phyloP scores from a whole-genome alignment of 2,329 filamentous ascomycete genomes.

The Fusarium piperis region DNA sequence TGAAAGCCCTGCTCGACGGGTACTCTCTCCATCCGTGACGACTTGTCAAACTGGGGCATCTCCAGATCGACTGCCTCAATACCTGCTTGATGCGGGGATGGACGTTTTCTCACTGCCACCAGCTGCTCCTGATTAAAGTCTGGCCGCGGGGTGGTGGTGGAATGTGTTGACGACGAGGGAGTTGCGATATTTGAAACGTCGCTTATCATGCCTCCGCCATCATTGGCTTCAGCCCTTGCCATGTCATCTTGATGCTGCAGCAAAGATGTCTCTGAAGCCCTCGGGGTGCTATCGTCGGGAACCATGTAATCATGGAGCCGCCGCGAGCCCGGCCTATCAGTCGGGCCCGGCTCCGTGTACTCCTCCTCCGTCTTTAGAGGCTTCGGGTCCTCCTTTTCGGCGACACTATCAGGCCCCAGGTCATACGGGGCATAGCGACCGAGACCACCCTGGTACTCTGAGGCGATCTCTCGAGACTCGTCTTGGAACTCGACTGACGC shows the following conservation, averaged over 20 bases:
- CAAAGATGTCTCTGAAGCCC: neutral
- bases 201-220: slow-evolving; percentile 17
- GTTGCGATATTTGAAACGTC: slow-evolving; percentile 39
- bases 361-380: neutral
- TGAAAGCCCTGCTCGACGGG: slow-evolving; percentile 3
- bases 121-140: slow-evolving; percentile 22
- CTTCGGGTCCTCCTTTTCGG: neutral
- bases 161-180: slow-evolving; percentile 35
- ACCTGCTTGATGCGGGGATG: slow-evolving; percentile 39
- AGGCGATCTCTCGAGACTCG: slow-evolving; percentile 89
- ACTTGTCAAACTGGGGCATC: slow-evolving; percentile 45
- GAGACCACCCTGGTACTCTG: slow-evolving; percentile 84
- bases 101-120: slow-evolving; percentile 16
- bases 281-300: neutral
- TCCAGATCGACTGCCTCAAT: slow-evolving; percentile 53
- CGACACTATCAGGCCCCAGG: neutral
- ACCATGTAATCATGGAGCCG: neutral
- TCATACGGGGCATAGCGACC: slow-evolving; percentile 70
- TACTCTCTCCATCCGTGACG: slow-evolving; percentile 5
- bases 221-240: slow-evolving; percentile 7
- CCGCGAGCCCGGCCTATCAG: neutral
- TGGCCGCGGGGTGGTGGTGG: slow-evolving; percentile 21
- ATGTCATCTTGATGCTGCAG: neutral
- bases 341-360: neutral
- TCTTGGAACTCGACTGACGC: slow-evolving; percentile 78